Evolutionary conservation across 805 yeast genomes (phyloP).

Genomic region (Candida pseudoglaebosa): DNA sequence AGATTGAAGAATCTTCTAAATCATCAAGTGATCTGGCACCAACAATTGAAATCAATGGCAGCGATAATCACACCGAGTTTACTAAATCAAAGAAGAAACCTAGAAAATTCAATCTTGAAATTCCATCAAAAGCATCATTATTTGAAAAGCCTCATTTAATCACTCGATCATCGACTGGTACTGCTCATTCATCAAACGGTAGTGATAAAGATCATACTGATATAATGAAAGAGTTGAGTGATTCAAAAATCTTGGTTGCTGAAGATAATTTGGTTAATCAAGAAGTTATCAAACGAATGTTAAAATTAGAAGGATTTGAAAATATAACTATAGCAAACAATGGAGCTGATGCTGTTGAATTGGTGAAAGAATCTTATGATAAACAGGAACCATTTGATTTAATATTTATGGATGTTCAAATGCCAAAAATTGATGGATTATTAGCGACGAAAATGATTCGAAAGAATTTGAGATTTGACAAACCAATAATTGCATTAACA

Average conservation of each 20-base stretch:
- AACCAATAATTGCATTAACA: slow-evolving; percentile 89
- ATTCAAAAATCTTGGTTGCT: slow-evolving; percentile 68
- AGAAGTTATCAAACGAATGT: slow-evolving; percentile 88
- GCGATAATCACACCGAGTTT: background rate
- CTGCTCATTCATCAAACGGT: slow-evolving; percentile 34
- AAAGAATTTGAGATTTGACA: slow-evolving; percentile 50
- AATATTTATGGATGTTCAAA: slow-evolving; percentile 95
- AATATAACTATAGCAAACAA: slow-evolving; percentile 79
- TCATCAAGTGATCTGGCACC: slow-evolving; percentile 4
- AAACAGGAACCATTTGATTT: slow-evolving; percentile 53
- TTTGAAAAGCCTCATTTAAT: slow-evolving; percentile 43
- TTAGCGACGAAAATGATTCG: slow-evolving; percentile 76
- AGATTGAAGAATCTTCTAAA: background rate
- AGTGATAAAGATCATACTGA: slow-evolving; percentile 14
- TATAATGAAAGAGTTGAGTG: slow-evolving; percentile 24
- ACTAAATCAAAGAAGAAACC: background rate
- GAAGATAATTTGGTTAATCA: slow-evolving; percentile 94
- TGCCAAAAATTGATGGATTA: slow-evolving; percentile 92
- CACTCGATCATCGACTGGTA: slow-evolving; percentile 49
- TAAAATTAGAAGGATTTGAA: slow-evolving; percentile 73
- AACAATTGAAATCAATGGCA: slow-evolving; percentile 1
- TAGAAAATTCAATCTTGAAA: slow-evolving; percentile 2
- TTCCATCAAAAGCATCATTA: slow-evolving; percentile 1
- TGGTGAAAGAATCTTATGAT: slow-evolving; percentile 48
- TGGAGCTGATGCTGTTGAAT: slow-evolving; percentile 83